Percentiles rank a stretch among this genome's conserved stretches.
phyloP scores from a whole-genome alignment of 2,329 filamentous ascomycete species.

The Alternaria alternata region DNA sequence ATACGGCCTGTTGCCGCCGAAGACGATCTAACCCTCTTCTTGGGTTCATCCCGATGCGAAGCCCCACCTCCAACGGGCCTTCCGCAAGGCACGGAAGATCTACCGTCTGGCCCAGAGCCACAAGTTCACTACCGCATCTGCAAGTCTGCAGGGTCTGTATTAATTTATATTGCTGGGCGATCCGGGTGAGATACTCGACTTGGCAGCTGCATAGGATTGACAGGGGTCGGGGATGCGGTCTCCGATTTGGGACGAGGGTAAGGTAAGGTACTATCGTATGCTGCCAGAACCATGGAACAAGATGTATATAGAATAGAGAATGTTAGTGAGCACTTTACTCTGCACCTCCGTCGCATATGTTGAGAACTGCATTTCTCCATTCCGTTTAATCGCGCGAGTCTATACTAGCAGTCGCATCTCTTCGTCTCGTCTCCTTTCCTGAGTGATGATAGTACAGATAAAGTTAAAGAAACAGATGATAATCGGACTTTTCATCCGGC shows the following conservation, averaged over 20 bases:
- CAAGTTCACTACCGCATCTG: neutral
- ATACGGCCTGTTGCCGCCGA: neutral
- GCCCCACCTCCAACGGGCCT: neutral
- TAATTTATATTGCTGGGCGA: neutral
- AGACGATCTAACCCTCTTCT: neutral
- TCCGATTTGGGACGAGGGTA: neutral
- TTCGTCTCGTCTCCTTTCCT: neutral
- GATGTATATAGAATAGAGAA: neutral
- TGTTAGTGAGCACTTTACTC: neutral
- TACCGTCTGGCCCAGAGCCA: neutral
- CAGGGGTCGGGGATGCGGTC: neutral
- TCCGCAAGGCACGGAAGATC: neutral
- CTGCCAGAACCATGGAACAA: neutral
- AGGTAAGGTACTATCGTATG: neutral
- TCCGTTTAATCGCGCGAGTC: neutral
- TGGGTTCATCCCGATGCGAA: neutral
- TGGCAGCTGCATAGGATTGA: neutral
- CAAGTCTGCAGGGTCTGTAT: neutral
- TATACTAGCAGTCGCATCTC: neutral
- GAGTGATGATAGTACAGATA: neutral
- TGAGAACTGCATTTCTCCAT: neutral
- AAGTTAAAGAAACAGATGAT: neutral
- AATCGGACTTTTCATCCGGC: neutral
- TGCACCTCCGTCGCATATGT: neutral
- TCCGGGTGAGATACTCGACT: neutral